Evolutionary conservation across 2,329 filamentous ascomycete genomes (phyloP).

Genomic region (Xylariaceae sp.): DNA sequence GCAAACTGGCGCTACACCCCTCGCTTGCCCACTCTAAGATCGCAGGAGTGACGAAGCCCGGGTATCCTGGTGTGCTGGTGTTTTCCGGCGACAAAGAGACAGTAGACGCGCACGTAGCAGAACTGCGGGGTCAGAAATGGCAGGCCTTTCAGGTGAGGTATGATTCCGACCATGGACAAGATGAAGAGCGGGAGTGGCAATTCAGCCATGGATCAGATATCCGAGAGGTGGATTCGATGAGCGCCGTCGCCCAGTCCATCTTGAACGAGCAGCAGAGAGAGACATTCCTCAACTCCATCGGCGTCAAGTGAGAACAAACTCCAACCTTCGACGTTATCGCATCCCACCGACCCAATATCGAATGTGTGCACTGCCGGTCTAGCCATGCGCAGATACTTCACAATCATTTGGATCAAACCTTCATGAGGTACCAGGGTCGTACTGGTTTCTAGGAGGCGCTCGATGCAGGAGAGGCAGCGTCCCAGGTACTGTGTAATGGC

Average conservation of each 20-base stretch:
- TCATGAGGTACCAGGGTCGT: too few relatives aligned
- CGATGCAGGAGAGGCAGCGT: too few relatives aligned
- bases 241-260: conserved; percentile 13
- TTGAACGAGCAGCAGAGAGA: conserved; percentile 7
- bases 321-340: too few relatives aligned
- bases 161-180: conserved; percentile 9
- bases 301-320: conserved; percentile 12
- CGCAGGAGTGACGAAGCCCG: conserved; percentile 16
- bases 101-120: conserved; percentile 11
- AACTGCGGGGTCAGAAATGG: conserved; percentile 15
- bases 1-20: conserved; percentile 16
- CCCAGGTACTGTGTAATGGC: too few relatives aligned
- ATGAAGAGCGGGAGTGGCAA: conserved; percentile 5
- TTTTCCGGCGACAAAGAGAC: conserved; percentile 13
- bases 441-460: too few relatives aligned
- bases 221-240: conserved; percentile 15
- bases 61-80: conserved; percentile 16
- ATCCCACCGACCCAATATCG: too few relatives aligned
- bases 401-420: too few relatives aligned
- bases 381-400: too few relatives aligned
- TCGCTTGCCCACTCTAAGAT: conserved; percentile 4
- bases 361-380: too few relatives aligned
- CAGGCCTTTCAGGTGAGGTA: conserved; percentile 20
- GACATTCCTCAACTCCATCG: conserved; percentile 14
- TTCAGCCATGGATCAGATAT: conserved; percentile 15